phyloP scores from a whole-genome alignment of 2,329 filamentous ascomycete species.

The Sporothrix globosa region DNA sequence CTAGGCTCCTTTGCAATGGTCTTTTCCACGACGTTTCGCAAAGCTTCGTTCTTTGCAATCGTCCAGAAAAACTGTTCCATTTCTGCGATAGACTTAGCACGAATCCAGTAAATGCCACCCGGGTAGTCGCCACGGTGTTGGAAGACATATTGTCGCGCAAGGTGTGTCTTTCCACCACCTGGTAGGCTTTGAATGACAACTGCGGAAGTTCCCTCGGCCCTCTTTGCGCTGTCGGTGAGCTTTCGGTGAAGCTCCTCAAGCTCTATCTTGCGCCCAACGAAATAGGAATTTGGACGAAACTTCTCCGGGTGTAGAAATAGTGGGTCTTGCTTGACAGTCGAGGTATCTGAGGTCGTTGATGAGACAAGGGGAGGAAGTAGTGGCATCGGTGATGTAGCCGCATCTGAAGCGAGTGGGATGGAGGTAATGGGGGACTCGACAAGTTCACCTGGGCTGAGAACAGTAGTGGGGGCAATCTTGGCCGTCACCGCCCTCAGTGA shows the following conservation, averaged over 20 bases:
- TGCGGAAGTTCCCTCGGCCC: constrained; percentile 62
- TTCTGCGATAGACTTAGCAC: constrained; percentile 62
- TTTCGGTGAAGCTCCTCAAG: constrained; percentile 61
- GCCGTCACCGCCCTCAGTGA: background rate
- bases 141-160: constrained; percentile 70
- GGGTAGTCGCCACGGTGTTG: constrained; percentile 61
- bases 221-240: constrained; percentile 59
- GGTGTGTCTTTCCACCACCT: constrained; percentile 69
- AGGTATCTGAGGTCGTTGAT: background rate
- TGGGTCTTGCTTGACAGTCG: constrained; percentile 33
- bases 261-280: constrained; percentile 63
- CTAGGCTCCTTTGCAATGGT: constrained; percentile 43
- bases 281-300: constrained; percentile 65
- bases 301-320: constrained; percentile 56
- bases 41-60: constrained; percentile 61
- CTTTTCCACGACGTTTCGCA: constrained; percentile 47
- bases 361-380: constrained; percentile 13
- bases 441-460: background rate
- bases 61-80: constrained; percentile 66
- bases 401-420: background rate
- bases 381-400: constrained; percentile 34
- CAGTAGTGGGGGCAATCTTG: background rate
- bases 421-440: background rate
- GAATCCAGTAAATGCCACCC: constrained; percentile 71
- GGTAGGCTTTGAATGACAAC: constrained; percentile 67